A percentile compares a stretch with the other conserved stretches of the same genome.
Evolutionary conservation across 2,329 filamentous ascomycete species (phyloP).

Genomic region (Botrytis fragariae): DNA sequence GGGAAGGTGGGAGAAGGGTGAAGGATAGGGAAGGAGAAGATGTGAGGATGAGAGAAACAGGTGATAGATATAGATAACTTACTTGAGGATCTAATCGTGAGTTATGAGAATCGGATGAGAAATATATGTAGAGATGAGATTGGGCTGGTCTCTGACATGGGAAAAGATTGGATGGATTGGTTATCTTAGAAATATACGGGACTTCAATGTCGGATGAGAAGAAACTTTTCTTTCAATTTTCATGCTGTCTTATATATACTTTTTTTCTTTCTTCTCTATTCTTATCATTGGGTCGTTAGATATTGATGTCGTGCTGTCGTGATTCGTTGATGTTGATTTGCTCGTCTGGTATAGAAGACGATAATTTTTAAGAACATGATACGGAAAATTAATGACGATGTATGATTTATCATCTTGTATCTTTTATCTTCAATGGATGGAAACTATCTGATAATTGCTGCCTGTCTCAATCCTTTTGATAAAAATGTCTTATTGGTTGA

Average conservation of each 20-base stretch:
- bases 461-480: not conserved
- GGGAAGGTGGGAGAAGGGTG: not conserved
- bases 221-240: not conserved
- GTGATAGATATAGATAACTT: not conserved
- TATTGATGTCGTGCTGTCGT: not conserved
- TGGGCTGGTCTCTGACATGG: not conserved
- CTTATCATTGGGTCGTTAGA: not conserved
- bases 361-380: accelerated
- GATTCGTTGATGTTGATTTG: not conserved
- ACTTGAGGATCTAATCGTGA: not conserved
- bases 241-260: not conserved
- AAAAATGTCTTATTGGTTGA: too few relatives aligned
- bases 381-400: not conserved
- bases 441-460: not conserved
- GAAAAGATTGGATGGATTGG: not conserved
- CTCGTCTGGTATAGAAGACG: not conserved
- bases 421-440: not conserved
- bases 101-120: not conserved
- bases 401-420: not conserved
- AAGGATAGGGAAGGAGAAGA: not conserved
- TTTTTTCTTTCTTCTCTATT: not conserved
- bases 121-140: too few relatives aligned
- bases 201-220: too few relatives aligned
- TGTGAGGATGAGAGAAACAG: not conserved
- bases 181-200: not conserved